phyloP scores from a whole-genome alignment of 495 filamentous ascomycete genomes.

The Glarea lozoyensis region DNA sequence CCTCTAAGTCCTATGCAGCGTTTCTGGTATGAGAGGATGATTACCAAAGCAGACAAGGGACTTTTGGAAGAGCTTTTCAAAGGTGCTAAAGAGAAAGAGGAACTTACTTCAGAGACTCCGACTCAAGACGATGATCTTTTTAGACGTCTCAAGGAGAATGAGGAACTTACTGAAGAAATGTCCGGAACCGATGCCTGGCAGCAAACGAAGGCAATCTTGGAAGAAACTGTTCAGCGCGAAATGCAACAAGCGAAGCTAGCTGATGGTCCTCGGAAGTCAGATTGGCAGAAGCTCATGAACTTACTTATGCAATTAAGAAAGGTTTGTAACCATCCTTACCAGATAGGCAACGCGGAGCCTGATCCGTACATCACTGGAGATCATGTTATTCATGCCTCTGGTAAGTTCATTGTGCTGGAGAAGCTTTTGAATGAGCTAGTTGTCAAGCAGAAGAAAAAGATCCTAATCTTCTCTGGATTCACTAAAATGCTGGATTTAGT shows the following conservation, averaged over 20 bases:
- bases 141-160: conserved; percentile 20
- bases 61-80: conserved; percentile 47
- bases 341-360: conserved; percentile 42
- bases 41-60: conserved; percentile 46
- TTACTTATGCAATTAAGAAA: conserved; percentile 57
- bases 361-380: conserved; percentile 37
- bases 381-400: conserved; percentile 47
- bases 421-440: conserved; percentile 52
- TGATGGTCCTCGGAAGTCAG: conserved; percentile 24
- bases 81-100: conserved; percentile 38
- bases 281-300: conserved; percentile 52
- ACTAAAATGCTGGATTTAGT: conserved; percentile 49
- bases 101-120: too few species aligned
- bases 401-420: conserved; percentile 56
- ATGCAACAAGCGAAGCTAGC: conserved; percentile 28
- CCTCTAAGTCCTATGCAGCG: conserved; percentile 54
- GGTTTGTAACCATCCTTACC: conserved; percentile 56
- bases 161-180: conserved; percentile 14
- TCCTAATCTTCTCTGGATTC: conserved; percentile 56
- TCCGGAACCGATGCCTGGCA: conserved; percentile 29
- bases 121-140: conserved; percentile 26
- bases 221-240: conserved; percentile 28
- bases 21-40: conserved; percentile 50
- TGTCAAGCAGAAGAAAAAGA: conserved; percentile 46
- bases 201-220: conserved; percentile 36